Conservation (phyloP, 2,329 filamentous ascomycete genomes). For the Trichophyton mentagrophytes region DNA sequence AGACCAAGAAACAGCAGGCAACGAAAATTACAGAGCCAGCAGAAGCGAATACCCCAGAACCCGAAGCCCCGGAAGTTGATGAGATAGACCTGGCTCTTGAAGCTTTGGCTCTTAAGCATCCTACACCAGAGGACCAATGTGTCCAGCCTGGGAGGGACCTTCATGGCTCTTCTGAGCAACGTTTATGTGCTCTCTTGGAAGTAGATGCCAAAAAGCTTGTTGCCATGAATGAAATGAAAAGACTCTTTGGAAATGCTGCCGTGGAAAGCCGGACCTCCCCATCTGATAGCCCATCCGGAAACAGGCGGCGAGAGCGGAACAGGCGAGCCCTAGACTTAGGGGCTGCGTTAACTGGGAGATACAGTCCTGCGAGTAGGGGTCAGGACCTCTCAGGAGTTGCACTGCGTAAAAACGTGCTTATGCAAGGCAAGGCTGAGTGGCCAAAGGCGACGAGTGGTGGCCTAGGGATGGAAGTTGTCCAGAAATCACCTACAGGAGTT, state of each 20-base stretch:
- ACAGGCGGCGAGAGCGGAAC: constrained; percentile 44
- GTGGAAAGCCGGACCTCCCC: constrained; percentile 45
- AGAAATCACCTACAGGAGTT: constrained; percentile 44
- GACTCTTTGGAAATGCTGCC: constrained; percentile 54
- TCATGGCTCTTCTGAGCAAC: constrained; percentile 10
- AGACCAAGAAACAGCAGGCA: constrained; percentile 44
- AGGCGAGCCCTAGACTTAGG: constrained; percentile 38
- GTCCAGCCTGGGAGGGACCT: neutral
- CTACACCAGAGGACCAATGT: constrained; percentile 5
- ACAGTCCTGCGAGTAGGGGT: constrained; percentile 42
- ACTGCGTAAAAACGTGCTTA: constrained; percentile 65
- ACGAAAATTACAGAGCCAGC: constrained; percentile 21
- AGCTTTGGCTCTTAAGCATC: constrained; percentile 40
- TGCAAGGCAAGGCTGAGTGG: constrained; percentile 81
- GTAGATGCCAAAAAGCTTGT: constrained; percentile 65
- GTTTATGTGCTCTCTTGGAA: constrained; percentile 43
- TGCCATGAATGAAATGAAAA: constrained; percentile 81
- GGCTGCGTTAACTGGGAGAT: constrained; percentile 42
- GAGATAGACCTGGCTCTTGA: constrained; percentile 55
- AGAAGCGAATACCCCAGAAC: constrained; percentile 11
- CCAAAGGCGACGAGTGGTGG: constrained; percentile 67
- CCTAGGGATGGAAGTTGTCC: constrained; percentile 62
- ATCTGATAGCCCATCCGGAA: constrained; percentile 31
- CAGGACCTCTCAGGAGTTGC: constrained; percentile 58
- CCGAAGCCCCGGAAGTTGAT: constrained; percentile 35